A percentile compares a stretch with the other conserved stretches of the same genome.
These are phyloP conservation scores for Astragalus membranaceus DNA, from an alignment of 306 rosid species.

Conservation along the genomic window DNA sequence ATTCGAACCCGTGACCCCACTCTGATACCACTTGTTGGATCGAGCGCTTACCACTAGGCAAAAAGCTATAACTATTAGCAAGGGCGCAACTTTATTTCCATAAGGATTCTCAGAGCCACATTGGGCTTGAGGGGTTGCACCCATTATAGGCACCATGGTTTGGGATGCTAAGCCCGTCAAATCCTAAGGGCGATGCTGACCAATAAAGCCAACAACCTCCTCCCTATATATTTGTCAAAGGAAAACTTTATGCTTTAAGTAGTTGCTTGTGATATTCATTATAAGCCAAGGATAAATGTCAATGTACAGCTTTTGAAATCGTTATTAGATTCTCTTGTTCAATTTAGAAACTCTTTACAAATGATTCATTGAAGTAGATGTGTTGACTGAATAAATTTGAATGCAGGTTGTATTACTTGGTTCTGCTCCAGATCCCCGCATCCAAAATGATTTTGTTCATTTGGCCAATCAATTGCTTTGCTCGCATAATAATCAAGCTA, in stretches of 20 bases:
- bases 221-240: not conserved
- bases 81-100: no score
- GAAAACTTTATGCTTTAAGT: not conserved
- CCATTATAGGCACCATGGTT: no score
- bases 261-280: constrained; percentile 9
- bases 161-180: no score
- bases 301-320: not conserved
- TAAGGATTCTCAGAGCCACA: no score
- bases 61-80: no score
- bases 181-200: no score
- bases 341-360: not conserved
- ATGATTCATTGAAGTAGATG: constrained; percentile 9
- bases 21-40: no score
- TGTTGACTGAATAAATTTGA: constrained; percentile 9
- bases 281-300: constrained; percentile 9
- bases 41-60: no score
- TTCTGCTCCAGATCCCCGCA: constrained; percentile 97
- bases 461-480: constrained; percentile 70
- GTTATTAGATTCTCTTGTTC: constrained; percentile 2
- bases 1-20: no score
- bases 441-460: constrained; percentile 85
- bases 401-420: constrained; percentile 92
- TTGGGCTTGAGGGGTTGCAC: no score
- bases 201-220: not conserved
- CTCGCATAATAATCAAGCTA: constrained; percentile 49